Evolutionary conservation across 805 yeast genomes (phyloP), one percentile per base, ranked within the genome.

Genomic region (Candida hispaniensis): DNA sequence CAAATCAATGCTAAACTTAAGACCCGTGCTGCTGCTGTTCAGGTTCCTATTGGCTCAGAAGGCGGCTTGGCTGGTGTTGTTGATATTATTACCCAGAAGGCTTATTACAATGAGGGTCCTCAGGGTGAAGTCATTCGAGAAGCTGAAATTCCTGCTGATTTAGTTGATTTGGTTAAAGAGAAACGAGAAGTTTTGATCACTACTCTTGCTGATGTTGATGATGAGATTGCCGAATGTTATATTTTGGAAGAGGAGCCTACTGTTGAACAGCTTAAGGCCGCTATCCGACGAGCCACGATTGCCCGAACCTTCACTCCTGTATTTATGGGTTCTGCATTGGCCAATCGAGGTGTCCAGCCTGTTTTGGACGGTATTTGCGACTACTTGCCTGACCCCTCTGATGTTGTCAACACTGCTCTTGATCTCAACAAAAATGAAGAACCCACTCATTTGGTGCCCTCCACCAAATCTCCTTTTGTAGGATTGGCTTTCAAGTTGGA

Each of bases 401-500:
- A 91, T 60, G 76, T 91, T 38, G 65, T 82, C 51, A 91, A 91
- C 62, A 79, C 80, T 22, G 98, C 93, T 30, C 68, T 91, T 41
- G 95, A 91, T 54, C 42, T 50, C 27, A 60, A 78, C 39, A 59
- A 71, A 21, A 64, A 64, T 17, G 93, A 78, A 57, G 63, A 66
- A 15, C 76, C 83, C 29, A 74, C 91, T 26, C 72, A 73, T 45
- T 64, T 91, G 48, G 61, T 73, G 24, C 93, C 97, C 26, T 67
- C 86, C 14, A 61, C 75, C 12, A 52, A 65, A 38, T 71, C 75
- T 47, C 94, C 96, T 22, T 82, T 91, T 51, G 93, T 91, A 39
- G 96, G 95, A 30, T 69, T 91, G 41, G 99, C 99, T n/a, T 91
- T 91, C 73, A 91, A 91, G 64, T 74, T 91, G 46, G 99, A 91